phyloP scores from a whole-genome alignment of 2,329 filamentous ascomycete genomes.

The Neocucurbitaria cava region DNA sequence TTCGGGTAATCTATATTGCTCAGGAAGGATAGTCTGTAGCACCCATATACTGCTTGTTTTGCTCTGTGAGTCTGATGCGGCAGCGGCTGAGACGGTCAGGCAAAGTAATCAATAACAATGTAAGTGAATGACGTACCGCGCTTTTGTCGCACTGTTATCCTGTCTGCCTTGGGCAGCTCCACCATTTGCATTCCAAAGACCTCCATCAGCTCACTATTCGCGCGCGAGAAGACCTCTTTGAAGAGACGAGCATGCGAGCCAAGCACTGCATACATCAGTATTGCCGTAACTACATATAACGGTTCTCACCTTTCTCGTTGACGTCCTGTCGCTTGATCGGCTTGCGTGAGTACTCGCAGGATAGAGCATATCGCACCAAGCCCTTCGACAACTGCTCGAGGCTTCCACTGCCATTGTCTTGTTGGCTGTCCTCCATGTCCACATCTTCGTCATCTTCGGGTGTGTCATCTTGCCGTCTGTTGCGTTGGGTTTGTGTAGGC shows the following conservation, averaged over 20 bases:
- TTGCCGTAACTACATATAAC: neutral
- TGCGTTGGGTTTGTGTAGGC: constrained; percentile 27
- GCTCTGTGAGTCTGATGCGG: constrained; percentile 59
- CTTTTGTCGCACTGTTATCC: constrained; percentile 79
- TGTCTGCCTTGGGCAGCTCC: constrained; percentile 82
- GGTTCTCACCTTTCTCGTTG: constrained; percentile 55
- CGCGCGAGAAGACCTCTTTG: constrained; percentile 75
- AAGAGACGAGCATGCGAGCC: constrained; percentile 74
- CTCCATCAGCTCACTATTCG: constrained; percentile 73
- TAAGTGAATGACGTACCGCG: constrained; percentile 62
- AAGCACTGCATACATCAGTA: constrained; percentile 61
- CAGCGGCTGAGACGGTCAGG: constrained; percentile 53
- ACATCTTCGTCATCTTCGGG: constrained; percentile 32
- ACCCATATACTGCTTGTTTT: constrained; percentile 74
- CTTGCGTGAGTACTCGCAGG: constrained; percentile 65
- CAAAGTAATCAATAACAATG: neutral
- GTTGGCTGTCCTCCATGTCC: constrained; percentile 19
- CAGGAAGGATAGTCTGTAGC: constrained; percentile 74
- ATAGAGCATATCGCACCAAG: constrained; percentile 66
- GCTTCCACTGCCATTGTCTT: constrained; percentile 32
- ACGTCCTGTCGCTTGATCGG: constrained; percentile 66
- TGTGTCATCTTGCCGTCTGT: constrained; percentile 21
- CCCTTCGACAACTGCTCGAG: constrained; percentile 63
- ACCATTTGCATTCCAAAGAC: constrained; percentile 93
- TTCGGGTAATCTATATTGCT: constrained; percentile 66